Conservation (phyloP, 2,329 filamentous ascomycete genomes). For the Colletotrichum limetticola region DNA sequence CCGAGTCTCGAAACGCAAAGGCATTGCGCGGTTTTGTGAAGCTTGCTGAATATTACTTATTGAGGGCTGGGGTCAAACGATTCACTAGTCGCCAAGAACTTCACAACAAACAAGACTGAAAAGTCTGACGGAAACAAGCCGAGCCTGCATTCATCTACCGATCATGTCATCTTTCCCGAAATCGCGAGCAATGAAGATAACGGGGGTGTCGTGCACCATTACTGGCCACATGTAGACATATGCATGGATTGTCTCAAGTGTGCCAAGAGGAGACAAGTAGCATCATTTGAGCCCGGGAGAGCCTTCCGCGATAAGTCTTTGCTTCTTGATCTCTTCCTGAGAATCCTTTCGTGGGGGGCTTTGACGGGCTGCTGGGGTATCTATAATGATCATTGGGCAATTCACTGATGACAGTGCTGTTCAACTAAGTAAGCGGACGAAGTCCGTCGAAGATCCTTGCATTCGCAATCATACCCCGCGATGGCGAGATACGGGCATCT, state of each 20-base stretch:
- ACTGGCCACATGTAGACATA: no score
- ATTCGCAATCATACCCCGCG: constrained; percentile 24
- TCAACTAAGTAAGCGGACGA: constrained; percentile 1
- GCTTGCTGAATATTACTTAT: neutral
- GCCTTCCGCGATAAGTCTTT: neutral
- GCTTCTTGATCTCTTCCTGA: no score
- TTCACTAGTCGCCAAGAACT: neutral
- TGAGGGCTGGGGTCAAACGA: neutral
- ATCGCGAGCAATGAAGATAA: neutral
- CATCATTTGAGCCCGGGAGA: neutral
- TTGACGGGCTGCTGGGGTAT: no score
- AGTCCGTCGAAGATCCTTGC: constrained; percentile 3
- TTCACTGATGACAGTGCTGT: neutral
- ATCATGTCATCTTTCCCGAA: constrained; percentile 8
- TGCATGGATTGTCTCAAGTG: neutral
- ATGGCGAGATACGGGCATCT: constrained; percentile 20
- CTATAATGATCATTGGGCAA: neutral
- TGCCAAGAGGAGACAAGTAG: neutral
- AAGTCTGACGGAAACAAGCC: neutral
- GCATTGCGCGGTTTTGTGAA: no score
- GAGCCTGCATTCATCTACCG: neutral
- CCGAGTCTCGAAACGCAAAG: neutral
- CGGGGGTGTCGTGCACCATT: neutral
- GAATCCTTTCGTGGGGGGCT: neutral
- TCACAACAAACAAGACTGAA: neutral